A percentile compares a stretch with the other conserved stretches of the same genome.
Conservation (phyloP, 805 yeast species). For the Candida ovalis region DNA sequence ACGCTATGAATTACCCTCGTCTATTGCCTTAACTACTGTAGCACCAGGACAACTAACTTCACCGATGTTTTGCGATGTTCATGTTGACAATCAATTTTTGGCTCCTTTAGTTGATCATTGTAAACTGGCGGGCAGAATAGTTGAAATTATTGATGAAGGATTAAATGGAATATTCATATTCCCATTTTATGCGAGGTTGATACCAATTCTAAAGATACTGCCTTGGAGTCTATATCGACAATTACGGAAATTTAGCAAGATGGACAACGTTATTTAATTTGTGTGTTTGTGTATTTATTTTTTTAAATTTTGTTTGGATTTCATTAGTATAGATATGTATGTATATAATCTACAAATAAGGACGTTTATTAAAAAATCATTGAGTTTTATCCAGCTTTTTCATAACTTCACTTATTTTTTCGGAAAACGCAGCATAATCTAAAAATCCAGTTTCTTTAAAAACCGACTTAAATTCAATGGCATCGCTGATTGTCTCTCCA, state of each 20-base stretch:
- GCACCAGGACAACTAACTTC: constrained; percentile 51
- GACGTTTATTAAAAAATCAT: constrained; percentile 2
- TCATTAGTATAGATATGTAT: background rate
- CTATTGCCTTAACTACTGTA: constrained; percentile 36
- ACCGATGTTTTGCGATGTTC: constrained; percentile 45
- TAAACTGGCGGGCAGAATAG: constrained; percentile 35
- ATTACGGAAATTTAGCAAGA: constrained; percentile 25
- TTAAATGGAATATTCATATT: constrained; percentile 38
- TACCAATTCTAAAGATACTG: constrained; percentile 39
- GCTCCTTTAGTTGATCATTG: constrained; percentile 45
- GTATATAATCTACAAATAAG: background rate
- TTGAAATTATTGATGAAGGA: constrained; percentile 34
- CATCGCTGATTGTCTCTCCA: constrained; percentile 15
- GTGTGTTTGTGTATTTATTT: background rate
- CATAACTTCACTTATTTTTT: constrained; percentile 22
- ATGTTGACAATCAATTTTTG: constrained; percentile 37
- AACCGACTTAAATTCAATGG: constrained; percentile 37
- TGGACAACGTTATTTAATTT: constrained; percentile 26
- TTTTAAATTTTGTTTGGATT: background rate
- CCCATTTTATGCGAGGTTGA: constrained; percentile 45
- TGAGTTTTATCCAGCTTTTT: constrained; percentile 20
- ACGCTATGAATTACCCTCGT: constrained; percentile 34
- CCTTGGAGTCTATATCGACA: constrained; percentile 38
- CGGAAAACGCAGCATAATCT: constrained; percentile 33
- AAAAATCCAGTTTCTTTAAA: constrained; percentile 46